These are phyloP conservation scores for Berberis thunbergii DNA, from an alignment of 164 flowering plant genomes.

Conservation along the genomic window DNA sequence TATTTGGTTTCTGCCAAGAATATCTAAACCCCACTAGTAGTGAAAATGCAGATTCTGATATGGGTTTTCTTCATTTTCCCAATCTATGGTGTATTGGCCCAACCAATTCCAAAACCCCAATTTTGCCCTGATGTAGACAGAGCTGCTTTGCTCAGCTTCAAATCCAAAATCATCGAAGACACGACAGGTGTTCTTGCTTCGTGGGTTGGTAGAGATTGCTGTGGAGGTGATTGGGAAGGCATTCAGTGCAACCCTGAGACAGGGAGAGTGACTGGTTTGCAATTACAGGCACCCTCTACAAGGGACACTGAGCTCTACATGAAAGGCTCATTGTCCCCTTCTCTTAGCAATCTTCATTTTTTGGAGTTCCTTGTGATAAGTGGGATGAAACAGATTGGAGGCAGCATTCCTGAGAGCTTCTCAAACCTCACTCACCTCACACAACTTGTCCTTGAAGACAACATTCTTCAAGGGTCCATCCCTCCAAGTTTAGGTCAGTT, in stretches of 20 bases:
- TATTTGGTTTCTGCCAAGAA: neutral
- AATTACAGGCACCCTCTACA: constrained; percentile 41
- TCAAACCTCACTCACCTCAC: constrained; percentile 47
- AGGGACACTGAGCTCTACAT: constrained; percentile 36
- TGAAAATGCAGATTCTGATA: constrained; percentile 37
- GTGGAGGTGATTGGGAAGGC: constrained; percentile 94
- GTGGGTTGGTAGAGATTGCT: constrained; percentile 78
- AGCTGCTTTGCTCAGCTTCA: constrained; percentile 65
- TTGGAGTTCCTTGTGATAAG: constrained; percentile 59
- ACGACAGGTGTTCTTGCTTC: constrained; percentile 61
- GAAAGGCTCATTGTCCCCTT: constrained; percentile 68
- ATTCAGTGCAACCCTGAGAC: constrained; percentile 51
- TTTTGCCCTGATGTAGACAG: constrained; percentile 55
- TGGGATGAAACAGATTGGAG: constrained; percentile 72
- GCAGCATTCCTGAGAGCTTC: constrained; percentile 59
- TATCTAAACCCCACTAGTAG: neutral
- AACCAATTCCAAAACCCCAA: constrained; percentile 20
- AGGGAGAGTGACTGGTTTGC: constrained; percentile 55
- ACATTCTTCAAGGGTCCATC: constrained; percentile 52
- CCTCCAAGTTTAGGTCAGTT: constrained; percentile 59
- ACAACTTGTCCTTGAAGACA: constrained; percentile 68
- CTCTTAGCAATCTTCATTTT: constrained; percentile 47
- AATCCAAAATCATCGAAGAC: constrained; percentile 48
- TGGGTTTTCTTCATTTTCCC: constrained; percentile 37
- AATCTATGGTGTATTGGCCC: constrained; percentile 11